A percentile compares a stretch with the other conserved stretches of the same genome.
Conservation (phyloP, 2,329 filamentous ascomycete genomes). For the Sporothrix globosa region DNA sequence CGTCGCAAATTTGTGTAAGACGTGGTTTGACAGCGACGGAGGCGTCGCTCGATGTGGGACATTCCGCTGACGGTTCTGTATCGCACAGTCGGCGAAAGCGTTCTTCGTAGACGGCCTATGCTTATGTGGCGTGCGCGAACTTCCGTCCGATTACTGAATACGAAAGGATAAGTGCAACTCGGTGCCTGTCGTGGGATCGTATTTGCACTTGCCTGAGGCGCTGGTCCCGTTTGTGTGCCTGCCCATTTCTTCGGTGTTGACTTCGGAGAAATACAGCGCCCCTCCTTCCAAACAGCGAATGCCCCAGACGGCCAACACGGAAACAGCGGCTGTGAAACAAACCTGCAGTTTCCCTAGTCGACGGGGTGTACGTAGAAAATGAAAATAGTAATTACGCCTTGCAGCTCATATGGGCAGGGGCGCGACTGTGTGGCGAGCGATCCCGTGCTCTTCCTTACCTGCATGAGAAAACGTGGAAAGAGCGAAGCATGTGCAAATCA, state of each 20-base stretch:
- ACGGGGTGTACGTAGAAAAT: neutral
- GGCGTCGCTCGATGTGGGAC: neutral
- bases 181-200: neutral
- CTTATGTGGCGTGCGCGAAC: neutral
- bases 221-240: neutral
- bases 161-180: neutral
- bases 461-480: neutral
- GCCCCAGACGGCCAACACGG: neutral
- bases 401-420: neutral
- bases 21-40: neutral
- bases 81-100: slow-evolving; percentile 4
- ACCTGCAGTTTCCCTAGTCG: neutral
- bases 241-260: neutral
- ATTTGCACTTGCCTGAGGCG: slow-evolving; percentile 2
- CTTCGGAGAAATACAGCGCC: slow-evolving; percentile 9
- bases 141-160: neutral
- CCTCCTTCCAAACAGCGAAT: neutral
- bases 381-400: neutral
- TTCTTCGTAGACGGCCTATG: no score
- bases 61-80: neutral
- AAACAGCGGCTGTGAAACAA: neutral
- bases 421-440: neutral
- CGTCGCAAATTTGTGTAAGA: slow-evolving; percentile 9
- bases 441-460: neutral
- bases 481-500: neutral